Evolutionary conservation across 2,329 filamentous ascomycete genomes (phyloP).

Genomic region (Phoma herbarum): DNA sequence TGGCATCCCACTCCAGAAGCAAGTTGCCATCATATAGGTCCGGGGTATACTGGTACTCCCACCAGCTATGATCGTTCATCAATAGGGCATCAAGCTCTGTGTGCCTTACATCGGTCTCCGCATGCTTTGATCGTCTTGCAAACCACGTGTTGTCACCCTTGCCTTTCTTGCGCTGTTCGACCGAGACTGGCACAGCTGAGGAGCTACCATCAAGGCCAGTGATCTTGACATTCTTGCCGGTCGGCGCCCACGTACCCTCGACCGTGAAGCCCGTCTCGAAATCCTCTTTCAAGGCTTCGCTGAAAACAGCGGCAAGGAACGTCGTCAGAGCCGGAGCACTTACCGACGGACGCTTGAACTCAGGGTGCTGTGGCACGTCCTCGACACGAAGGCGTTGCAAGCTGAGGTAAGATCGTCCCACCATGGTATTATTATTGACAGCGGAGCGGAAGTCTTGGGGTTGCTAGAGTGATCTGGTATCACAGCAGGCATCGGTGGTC

Average conservation of each 20-base stretch:
- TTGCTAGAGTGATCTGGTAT: conserved; percentile 13
- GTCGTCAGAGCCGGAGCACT: conserved; percentile 21
- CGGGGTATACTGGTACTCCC: conserved; percentile 68
- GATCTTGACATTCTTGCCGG: conserved; percentile 23
- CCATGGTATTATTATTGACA: conserved; percentile 18
- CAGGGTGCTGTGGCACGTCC: conserved; percentile 33
- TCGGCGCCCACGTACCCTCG: conserved; percentile 27
- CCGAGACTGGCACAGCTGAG: conserved; percentile 21
- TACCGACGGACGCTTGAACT: conserved; percentile 11
- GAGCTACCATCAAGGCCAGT: conserved; percentile 12
- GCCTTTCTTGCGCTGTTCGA: conserved; percentile 30
- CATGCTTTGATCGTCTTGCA: conserved; percentile 65
- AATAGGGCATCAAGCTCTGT: conserved; percentile 69
- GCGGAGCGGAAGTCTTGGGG: conserved; percentile 32
- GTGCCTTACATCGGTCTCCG: conserved; percentile 60
- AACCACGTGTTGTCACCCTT: conserved; percentile 66
- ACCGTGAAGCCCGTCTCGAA: conserved; percentile 27
- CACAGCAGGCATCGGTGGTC: conserved; percentile 10
- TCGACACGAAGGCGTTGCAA: conserved; percentile 17
- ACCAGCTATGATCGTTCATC: conserved; percentile 64
- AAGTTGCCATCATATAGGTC: conserved; percentile 60
- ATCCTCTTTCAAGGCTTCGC: conserved; percentile 28
- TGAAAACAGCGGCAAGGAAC: conserved; percentile 31
- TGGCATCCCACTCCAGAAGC: conserved; percentile 55
- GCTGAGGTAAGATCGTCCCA: conserved; percentile 17